Evolutionary conservation across 1,139 yeast genomes (phyloP).

Genomic region (Ogataea hybrid): DNA sequence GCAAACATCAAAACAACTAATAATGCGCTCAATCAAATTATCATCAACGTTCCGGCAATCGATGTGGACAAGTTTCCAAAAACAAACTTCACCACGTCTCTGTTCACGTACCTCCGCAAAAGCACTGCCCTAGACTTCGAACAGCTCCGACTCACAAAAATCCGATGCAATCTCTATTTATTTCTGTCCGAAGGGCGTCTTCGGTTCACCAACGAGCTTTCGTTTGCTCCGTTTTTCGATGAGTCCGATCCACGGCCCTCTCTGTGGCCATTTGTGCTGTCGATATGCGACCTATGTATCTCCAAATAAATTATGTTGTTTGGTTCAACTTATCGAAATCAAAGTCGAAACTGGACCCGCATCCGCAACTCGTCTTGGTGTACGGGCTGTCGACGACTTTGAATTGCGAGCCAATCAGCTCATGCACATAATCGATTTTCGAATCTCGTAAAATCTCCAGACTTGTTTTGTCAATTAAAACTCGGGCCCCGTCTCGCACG

Average conservation of each 20-base stretch:
- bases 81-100: constrained; percentile 12
- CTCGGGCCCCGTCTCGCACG: constrained; percentile 64
- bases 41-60: constrained; percentile 21
- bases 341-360: constrained; percentile 93
- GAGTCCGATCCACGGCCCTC: constrained; percentile 25
- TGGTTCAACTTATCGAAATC: constrained; percentile 55
- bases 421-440: constrained; percentile 85
- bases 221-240: constrained; percentile 21
- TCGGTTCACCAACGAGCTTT: constrained; percentile 26
- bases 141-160: constrained; percentile 24
- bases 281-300: constrained; percentile 14
- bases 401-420: constrained; percentile 92
- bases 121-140: constrained; percentile 29
- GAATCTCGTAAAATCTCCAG: constrained; percentile 82
- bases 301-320: constrained; percentile 6
- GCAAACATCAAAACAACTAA: constrained; percentile 16
- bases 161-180: constrained; percentile 28
- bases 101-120: constrained; percentile 22
- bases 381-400: constrained; percentile 89
- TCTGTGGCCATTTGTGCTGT: constrained; percentile 27
- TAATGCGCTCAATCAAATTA: constrained; percentile 22
- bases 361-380: constrained; percentile 91
- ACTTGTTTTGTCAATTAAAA: constrained; percentile 78
- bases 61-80: constrained; percentile 21
- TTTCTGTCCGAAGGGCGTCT: constrained; percentile 30